phyloP scores from a whole-genome alignment of 345 rosid species.

The Conringia planisiliqua region DNA sequence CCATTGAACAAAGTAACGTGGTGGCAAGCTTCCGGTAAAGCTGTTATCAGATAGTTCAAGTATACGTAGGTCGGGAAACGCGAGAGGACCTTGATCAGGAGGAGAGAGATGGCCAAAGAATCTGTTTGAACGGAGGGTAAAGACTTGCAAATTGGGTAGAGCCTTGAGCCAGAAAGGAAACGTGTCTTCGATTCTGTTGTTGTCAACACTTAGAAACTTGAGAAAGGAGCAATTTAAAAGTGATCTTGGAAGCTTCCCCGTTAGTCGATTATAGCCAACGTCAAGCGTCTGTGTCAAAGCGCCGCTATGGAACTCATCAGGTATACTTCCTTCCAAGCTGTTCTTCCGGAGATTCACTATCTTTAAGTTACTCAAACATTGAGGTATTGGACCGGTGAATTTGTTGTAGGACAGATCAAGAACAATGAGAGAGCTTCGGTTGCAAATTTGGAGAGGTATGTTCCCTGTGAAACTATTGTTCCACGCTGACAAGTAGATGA shows the following conservation, averaged over 20 bases:
- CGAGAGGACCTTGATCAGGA: neutral
- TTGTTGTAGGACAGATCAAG: slow-evolving; percentile 2
- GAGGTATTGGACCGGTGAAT: slow-evolving; percentile 17
- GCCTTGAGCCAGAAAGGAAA: slow-evolving; percentile 25
- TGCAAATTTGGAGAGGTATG: neutral
- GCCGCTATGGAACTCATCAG: neutral
- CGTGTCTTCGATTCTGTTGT: neutral
- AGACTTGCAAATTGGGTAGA: neutral
- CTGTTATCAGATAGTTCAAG: neutral
- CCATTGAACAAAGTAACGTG: neutral
- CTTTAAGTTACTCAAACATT: neutral
- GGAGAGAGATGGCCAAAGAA: slow-evolving; percentile 1
- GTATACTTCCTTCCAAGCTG: slow-evolving; percentile 15
- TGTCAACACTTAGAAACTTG: neutral
- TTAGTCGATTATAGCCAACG: slow-evolving; percentile 10
- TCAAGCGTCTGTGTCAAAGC: neutral
- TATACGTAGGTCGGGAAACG: neutral
- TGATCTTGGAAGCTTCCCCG: slow-evolving; percentile 18
- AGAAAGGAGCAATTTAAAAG: slow-evolving; percentile 1
- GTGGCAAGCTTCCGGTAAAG: neutral
- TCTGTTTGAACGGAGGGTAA: slow-evolving; percentile 19
- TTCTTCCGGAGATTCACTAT: slow-evolving; percentile 12
- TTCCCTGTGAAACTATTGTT: slow-evolving; percentile 4
- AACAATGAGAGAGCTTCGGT: neutral
- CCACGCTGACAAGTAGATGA: neutral